phyloP scores from a whole-genome alignment of 2,329 filamentous ascomycete species.

The Triangularia setosa region DNA sequence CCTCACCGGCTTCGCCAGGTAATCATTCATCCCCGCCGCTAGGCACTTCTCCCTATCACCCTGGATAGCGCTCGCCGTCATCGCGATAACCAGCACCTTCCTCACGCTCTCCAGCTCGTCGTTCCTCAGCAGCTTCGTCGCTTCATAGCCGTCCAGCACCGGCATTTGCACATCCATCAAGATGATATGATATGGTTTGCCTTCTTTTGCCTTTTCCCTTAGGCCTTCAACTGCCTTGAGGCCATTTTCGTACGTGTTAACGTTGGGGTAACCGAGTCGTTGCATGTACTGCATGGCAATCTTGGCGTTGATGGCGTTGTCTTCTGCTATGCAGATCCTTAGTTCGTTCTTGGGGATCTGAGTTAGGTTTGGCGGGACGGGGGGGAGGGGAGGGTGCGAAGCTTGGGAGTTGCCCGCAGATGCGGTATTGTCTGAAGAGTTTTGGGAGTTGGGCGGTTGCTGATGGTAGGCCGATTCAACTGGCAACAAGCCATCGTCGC shows the following conservation, averaged over 20 bases:
- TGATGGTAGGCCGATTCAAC: background rate
- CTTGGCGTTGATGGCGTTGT: slow-evolving; percentile 91
- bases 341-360: slow-evolving; percentile 72
- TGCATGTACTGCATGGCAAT: slow-evolving; percentile 90
- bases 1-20: slow-evolving; percentile 91
- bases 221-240: slow-evolving; percentile 82
- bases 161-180: slow-evolving; percentile 98
- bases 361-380: slow-evolving; percentile 49
- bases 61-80: slow-evolving; percentile 93
- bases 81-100: slow-evolving; percentile 87
- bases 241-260: slow-evolving; percentile 87
- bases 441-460: background rate
- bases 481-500: background rate
- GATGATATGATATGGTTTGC: slow-evolving; percentile 79
- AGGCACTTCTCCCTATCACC: slow-evolving; percentile 93
- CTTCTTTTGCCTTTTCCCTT: slow-evolving; percentile 65
- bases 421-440: background rate
- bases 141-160: slow-evolving; percentile 86
- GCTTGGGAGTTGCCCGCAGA: background rate
- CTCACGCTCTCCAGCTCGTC: slow-evolving; percentile 74
- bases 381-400: background rate
- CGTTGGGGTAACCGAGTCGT: slow-evolving; percentile 74
- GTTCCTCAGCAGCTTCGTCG: slow-evolving; percentile 75
- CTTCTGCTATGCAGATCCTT: slow-evolving; percentile 88
- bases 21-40: slow-evolving; percentile 97